These are phyloP conservation scores for Euphorbia tirucalli DNA, from an alignment of 345 rosid species.

Conservation along the genomic window DNA sequence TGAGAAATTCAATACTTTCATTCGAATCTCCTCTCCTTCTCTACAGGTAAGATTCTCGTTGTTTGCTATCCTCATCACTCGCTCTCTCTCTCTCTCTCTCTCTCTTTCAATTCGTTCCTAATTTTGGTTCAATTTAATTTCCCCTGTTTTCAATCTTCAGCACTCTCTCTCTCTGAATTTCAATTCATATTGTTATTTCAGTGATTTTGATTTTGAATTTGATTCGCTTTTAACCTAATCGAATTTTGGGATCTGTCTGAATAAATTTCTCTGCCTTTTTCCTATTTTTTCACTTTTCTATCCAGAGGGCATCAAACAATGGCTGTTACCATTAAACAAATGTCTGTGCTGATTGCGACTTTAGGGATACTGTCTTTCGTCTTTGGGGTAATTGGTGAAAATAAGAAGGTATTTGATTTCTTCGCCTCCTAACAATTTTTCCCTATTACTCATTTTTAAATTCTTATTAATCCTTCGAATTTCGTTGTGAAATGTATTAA, in stretches of 20 bases:
- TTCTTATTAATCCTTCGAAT: neutral
- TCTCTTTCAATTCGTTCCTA: no score
- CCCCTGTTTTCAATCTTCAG: no score
- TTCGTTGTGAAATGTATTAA: neutral
- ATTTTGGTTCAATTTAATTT: neutral
- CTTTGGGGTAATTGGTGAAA: conserved; percentile 72
- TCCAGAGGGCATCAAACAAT: conserved; percentile 20
- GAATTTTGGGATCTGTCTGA: neutral
- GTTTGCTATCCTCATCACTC: neutral
- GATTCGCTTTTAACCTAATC: neutral
- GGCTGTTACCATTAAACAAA: conserved; percentile 61
- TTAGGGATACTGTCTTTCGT: conserved; percentile 62
- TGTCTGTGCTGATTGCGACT: conserved; percentile 50
- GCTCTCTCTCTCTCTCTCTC: no score
- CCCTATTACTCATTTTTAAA: neutral
- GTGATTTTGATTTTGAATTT: neutral
- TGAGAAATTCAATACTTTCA: no score
- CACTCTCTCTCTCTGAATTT: neutral
- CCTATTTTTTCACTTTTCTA: neutral
- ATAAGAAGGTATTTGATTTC: conserved; percentile 55
- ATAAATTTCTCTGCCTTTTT: neutral
- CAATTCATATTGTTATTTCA: neutral
- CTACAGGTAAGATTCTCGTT: neutral
- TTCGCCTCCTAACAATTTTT: neutral
- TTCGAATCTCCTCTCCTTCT: neutral